These are phyloP conservation scores for Rhynchospora breviuscula DNA, from an alignment of 176 grass and related monocot species.

Conservation along the genomic window DNA sequence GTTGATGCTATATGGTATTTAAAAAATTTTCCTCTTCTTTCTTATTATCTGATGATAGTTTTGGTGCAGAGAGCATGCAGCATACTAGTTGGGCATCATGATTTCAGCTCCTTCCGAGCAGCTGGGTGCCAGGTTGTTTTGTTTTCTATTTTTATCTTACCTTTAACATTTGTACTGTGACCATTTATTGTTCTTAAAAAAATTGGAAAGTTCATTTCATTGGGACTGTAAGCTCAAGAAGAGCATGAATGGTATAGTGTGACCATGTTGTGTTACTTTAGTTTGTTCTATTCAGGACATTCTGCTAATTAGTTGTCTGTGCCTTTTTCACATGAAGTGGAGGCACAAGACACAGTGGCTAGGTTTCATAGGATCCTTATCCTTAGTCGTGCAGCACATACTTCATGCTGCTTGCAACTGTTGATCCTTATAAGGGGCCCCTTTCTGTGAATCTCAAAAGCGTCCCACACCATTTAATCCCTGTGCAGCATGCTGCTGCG, in stretches of 20 bases:
- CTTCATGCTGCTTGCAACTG: too few species aligned
- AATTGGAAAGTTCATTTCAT: background rate
- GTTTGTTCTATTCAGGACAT: background rate
- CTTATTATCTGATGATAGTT: slow-evolving; percentile 17
- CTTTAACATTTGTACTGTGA: background rate
- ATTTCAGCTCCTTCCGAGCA: slow-evolving; percentile 98
- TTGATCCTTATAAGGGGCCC: too few species aligned
- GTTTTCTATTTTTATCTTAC: background rate
- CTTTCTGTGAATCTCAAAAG: too few species aligned
- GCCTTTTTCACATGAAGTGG: background rate
- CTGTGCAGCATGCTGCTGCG: too few species aligned
- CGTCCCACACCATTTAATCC: too few species aligned
- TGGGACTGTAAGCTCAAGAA: background rate
- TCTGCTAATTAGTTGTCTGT: slow-evolving; percentile 4
- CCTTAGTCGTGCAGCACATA: too few species aligned
- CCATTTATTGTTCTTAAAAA: background rate
- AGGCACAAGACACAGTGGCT: background rate
- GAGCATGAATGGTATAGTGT: background rate
- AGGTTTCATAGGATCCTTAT: background rate
- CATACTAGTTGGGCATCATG: slow-evolving; percentile 72
- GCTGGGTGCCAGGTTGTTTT: slow-evolving; percentile 85
- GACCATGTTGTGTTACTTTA: background rate
- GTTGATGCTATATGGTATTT: background rate
- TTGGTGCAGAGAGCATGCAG: slow-evolving; percentile 71
- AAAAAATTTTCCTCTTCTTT: background rate